Evolutionary conservation across 192 early-diverging fungal genomes (phyloP), one percentile per base, ranked within the genome.

Genomic region (Gamsiella multidivaricata): DNA sequence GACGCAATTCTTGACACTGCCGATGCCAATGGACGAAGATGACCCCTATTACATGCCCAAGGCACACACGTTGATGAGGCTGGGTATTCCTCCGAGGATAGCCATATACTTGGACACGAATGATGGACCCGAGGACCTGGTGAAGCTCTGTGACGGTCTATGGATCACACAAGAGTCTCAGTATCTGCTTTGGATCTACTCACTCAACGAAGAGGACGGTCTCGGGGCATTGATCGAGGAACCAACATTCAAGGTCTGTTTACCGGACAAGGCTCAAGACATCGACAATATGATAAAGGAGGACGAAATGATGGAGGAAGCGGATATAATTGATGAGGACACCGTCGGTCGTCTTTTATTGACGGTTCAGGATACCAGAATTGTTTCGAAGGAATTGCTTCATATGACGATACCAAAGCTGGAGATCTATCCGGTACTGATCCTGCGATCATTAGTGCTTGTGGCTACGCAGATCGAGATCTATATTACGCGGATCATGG

Each of bases 151-250:
- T 26, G 12, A 54, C 7, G 66, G 61, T 3, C 20, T 78, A 9
- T 78, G 74, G 74, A 45, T 78, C 33, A 69, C 51, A 5, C 52
- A 14, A 45, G 29, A 60, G 25, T 59, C 36, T 31, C 80, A 54
- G 20, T 71, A 37, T 33, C 46, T 57, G n/a, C 72, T 65, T 26
- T 82, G 71, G 73, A 71, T 69, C 31, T 84, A 55, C 28, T 57
- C 76, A 2, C 51, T 82, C 34, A 67, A 68, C 31, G 65, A 81
- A 41, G 76, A 84, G 5, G 75, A 81, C 32, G 59, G 65, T 1
- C 3, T 84, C 3, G 41, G 62, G 12, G 74, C 66, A n/a, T 22
- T 64, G 5, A 57, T 69, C 17, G 74, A 78, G 33, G 64, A 64
- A 32, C 54, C 74, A 11, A 37, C 37, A 5, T 0, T 29, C 47